These are phyloP conservation scores for Cercospora janseana DNA, from an alignment of 2,329 filamentous ascomycete species.

Conservation along the genomic window DNA sequence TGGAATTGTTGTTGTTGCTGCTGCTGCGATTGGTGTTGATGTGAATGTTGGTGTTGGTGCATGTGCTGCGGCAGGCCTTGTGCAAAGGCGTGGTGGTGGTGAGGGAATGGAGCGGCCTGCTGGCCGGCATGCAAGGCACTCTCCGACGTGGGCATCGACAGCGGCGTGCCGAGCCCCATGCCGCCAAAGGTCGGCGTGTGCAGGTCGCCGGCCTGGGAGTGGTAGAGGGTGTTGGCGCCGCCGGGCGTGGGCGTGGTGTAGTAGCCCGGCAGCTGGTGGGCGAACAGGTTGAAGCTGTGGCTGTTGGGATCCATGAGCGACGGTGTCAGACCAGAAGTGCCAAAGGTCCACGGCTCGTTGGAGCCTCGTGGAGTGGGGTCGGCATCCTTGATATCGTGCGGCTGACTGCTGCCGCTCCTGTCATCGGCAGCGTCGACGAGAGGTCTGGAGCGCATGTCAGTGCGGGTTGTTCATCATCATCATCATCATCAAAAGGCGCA, in stretches of 20 bases:
- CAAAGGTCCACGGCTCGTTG: constrained; percentile 71
- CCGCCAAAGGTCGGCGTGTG: constrained; percentile 70
- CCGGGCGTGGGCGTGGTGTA: constrained; percentile 80
- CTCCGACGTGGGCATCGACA: constrained; percentile 75
- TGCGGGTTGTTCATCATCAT: too few relatives aligned
- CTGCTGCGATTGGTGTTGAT: constrained; percentile 10
- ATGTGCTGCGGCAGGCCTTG: constrained; percentile 59
- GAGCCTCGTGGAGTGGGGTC: constrained; percentile 79
- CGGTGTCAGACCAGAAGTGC: constrained; percentile 64
- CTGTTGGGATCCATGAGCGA: constrained; percentile 84
- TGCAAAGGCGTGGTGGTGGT: constrained; percentile 68
- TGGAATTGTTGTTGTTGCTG: constrained; percentile 50
- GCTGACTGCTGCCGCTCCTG: constrained; percentile 24
- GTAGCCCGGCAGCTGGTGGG: constrained; percentile 76
- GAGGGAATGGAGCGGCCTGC: constrained; percentile 60
- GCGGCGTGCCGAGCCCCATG: constrained; percentile 72
- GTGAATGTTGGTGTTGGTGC: constrained; percentile 55
- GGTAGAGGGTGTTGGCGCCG: constrained; percentile 75
- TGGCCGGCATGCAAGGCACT: constrained; percentile 61
- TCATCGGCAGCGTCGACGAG: too few relatives aligned
- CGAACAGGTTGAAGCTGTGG: constrained; percentile 74
- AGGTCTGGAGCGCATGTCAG: constrained; percentile 28
- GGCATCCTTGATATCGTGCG: constrained; percentile 62
- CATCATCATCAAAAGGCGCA: constrained; percentile 18
- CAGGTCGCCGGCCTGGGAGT: constrained; percentile 73